A percentile compares a stretch with the other conserved stretches of the same genome.
Conservation (phyloP, 352 stramenopile genomes). For the Discostella stelligera region DNA sequence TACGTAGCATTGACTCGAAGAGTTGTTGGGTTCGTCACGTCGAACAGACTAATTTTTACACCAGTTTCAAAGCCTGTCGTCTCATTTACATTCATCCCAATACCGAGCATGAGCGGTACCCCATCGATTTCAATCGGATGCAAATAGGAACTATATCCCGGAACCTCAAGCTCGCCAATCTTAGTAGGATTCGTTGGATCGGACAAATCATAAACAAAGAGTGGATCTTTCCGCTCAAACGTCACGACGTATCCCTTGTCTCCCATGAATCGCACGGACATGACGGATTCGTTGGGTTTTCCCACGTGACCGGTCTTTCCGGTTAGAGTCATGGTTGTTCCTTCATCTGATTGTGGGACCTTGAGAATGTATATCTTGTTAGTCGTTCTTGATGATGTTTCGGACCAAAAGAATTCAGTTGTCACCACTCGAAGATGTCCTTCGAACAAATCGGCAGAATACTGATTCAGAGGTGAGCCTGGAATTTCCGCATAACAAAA, state of each 20-base stretch:
- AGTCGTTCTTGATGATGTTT: constrained; percentile 35
- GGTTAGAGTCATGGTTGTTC: constrained; percentile 38
- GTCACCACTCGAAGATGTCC: constrained; percentile 63
- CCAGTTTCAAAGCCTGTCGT: constrained; percentile 38
- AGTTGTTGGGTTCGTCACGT: constrained; percentile 53
- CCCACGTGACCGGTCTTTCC: constrained; percentile 51
- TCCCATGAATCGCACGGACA: constrained; percentile 54
- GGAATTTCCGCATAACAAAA: constrained; percentile 43
- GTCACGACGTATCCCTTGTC: constrained; percentile 66
- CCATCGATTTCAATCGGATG: constrained; percentile 64
- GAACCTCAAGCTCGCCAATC: constrained; percentile 58
- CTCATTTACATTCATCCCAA: constrained; percentile 58
- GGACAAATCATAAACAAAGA: constrained; percentile 65
- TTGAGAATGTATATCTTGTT: constrained; percentile 67
- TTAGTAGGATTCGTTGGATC: constrained; percentile 46
- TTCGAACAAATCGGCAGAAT: constrained; percentile 57
- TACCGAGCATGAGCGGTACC: constrained; percentile 50
- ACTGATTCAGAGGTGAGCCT: constrained; percentile 62
- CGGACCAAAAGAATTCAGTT: constrained; percentile 36
- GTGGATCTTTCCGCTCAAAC: constrained; percentile 69
- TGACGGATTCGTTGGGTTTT: constrained; percentile 62
- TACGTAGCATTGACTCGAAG: constrained; percentile 39
- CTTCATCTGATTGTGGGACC: constrained; percentile 29
- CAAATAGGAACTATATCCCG: constrained; percentile 71
- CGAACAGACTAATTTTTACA: constrained; percentile 68